Evolutionary conservation across 257 asterid species (phyloP), one percentile per base, ranked within the genome.

Genomic region (Nicotiana benthamiana): DNA sequence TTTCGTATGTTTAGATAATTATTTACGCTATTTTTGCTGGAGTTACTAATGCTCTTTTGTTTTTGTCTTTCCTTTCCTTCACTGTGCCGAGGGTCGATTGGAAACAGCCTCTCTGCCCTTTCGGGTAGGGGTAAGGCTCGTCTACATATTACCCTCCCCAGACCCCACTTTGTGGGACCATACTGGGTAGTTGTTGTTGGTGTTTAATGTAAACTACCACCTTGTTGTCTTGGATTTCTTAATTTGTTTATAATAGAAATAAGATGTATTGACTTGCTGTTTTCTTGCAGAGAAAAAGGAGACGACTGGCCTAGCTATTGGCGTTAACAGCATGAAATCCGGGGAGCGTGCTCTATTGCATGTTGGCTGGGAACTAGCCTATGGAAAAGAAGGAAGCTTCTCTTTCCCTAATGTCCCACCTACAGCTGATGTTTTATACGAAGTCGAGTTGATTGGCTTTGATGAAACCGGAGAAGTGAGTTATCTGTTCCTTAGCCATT

Each of bases 331-430:
- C 92, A 93, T 93, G 98, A 90, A 87, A 88, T 83, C 97, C 77
- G 97, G 98, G 26, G 99, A 95, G 80, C 97, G 94, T 63, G 95
- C 97, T 9, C 80, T 92, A 83, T 81, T 95, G 54, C 91, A 83
- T 77, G 94, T 93, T 79, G 93, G 96, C 52, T 92, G 97, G 97
- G 98, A 95, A 86, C 89, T 95, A 80, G 99, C 94, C 52, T 95
- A 95, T 81, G 98, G 99, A 81, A 89, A 93, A 85, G 96, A 92
- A 88, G 99, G 99, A 82, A 95, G 82, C 91, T 95, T 95, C 86
- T 95, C 99, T 72, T 95, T 93, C 85, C 99, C 99, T 79, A 95
- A 95, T 86, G 99, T 95, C 72, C 97, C 98, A 82, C 97, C 97
- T 52, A 84, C 89, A 94, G 97, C 97, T 22, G 91, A 94, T 81